Evolutionary conservation across 306 rosid genomes (phyloP).

Genomic region (Cicer yamashitae): DNA sequence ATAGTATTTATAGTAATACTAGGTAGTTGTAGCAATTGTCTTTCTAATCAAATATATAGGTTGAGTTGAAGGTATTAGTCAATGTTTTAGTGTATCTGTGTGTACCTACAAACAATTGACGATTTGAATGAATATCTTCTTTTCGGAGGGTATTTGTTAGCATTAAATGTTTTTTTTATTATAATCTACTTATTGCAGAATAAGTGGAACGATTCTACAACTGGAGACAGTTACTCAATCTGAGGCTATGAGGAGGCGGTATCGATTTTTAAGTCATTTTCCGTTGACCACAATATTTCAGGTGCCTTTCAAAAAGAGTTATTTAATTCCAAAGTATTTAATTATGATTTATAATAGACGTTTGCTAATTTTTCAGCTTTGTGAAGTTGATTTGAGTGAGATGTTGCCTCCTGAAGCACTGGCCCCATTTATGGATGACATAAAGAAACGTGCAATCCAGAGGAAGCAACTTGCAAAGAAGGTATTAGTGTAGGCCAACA

Average conservation of each 20-base stretch:
- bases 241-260: slow-evolving; percentile 88
- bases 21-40: slow-evolving; percentile 13
- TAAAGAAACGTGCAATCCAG: slow-evolving; percentile 83
- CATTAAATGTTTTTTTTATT: slow-evolving; percentile 34
- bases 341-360: slow-evolving; percentile 37
- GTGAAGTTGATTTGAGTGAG: slow-evolving; percentile 90
- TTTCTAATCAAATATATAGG: slow-evolving; percentile 28
- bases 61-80: slow-evolving; percentile 11
- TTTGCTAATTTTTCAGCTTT: slow-evolving; percentile 66
- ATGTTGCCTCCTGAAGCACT: slow-evolving; percentile 71
- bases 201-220: slow-evolving; percentile 82
- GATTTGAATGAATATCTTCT: slow-evolving; percentile 14
- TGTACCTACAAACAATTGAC: slow-evolving; percentile 6
- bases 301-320: slow-evolving; percentile 53
- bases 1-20: slow-evolving; percentile 1
- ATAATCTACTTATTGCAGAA: slow-evolving; percentile 56
- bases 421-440: slow-evolving; percentile 85
- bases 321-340: slow-evolving; percentile 20
- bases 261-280: slow-evolving; percentile 86
- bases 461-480: slow-evolving; percentile 84
- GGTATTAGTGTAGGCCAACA: slow-evolving; percentile 51
- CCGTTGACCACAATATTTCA: slow-evolving; percentile 85
- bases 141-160: neutral
- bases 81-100: neutral
- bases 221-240: slow-evolving; percentile 85